These are phyloP conservation scores for Venturia aucupariae DNA, from an alignment of 2,329 filamentous ascomycete species.

Conservation along the genomic window DNA sequence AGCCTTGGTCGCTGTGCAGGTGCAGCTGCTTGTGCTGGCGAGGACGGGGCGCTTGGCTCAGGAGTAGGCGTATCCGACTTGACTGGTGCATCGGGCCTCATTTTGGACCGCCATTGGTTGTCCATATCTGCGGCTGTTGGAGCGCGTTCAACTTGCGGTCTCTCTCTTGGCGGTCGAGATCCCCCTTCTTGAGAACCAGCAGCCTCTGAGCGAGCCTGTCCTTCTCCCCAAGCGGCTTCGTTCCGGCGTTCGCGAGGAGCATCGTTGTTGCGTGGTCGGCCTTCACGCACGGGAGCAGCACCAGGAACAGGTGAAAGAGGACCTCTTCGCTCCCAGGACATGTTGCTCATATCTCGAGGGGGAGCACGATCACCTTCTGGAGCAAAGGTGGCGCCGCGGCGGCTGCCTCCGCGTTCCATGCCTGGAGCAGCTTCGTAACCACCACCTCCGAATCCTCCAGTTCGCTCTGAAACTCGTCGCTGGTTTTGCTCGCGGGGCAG, in stretches of 20 bases:
- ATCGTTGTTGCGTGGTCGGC: conserved; percentile 50
- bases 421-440: conserved; percentile 40
- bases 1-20: conserved; percentile 65
- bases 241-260: conserved; percentile 38
- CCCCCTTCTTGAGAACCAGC: conserved; percentile 53
- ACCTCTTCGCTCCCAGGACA: conserved; percentile 79
- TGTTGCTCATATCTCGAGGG: conserved; percentile 57
- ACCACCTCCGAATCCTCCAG: conserved; percentile 38
- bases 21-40: conserved; percentile 54
- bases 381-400: conserved; percentile 54
- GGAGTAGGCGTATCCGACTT: conserved; percentile 59
- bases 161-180: conserved; percentile 68
- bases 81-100: conserved; percentile 67
- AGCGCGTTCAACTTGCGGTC: conserved; percentile 55
- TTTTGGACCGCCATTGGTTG: conserved; percentile 83
- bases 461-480: conserved; percentile 44
- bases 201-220: conserved; percentile 25
- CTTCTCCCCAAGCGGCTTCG: conserved; percentile 69
- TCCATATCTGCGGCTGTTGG: conserved; percentile 88
- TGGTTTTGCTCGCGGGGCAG: conserved; percentile 48
- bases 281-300: conserved; percentile 40
- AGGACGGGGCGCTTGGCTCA: conserved; percentile 66
- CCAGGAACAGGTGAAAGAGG: conserved; percentile 64
- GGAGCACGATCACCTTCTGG: conserved; percentile 57
- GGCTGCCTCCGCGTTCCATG: conserved; percentile 58